Conservation (phyloP, 495 filamentous ascomycete species). For the Niebla homalea region DNA sequence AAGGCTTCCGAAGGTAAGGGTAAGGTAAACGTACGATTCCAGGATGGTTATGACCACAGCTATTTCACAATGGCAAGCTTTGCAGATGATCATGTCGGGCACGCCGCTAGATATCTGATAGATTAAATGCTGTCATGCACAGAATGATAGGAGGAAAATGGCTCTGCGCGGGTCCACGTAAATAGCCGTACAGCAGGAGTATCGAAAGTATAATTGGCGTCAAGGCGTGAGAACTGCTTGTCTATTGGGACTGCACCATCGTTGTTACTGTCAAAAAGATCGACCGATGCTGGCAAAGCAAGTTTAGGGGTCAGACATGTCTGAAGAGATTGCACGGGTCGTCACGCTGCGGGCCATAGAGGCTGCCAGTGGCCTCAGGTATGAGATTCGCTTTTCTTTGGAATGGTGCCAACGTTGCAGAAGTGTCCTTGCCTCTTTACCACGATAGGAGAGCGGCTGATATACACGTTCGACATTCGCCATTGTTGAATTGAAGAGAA, state of each 20-base stretch:
- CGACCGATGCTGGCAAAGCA: too few relatives aligned
- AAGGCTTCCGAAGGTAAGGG: constrained; percentile 62
- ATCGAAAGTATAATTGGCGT: too few relatives aligned
- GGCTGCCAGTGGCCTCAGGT: too few relatives aligned
- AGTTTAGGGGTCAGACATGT: too few relatives aligned
- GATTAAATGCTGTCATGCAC: constrained; percentile 21
- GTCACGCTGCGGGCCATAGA: too few relatives aligned
- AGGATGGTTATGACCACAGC: constrained; percentile 88
- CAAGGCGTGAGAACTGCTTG: too few relatives aligned
- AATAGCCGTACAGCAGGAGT: too few relatives aligned
- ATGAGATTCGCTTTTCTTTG: neutral
- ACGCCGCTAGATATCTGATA: constrained; percentile 73
- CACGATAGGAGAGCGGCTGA: neutral
- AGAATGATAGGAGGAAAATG: neutral
- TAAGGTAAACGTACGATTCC: constrained; percentile 63
- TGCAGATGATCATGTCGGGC: constrained; percentile 76
- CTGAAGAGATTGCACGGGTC: too few relatives aligned
- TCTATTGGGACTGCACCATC: too few relatives aligned
- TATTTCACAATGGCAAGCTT: constrained; percentile 91
- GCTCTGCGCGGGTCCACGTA: too few relatives aligned
- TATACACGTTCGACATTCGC: neutral
- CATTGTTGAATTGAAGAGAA: neutral
- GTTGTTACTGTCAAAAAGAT: too few relatives aligned
- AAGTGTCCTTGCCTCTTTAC: neutral
- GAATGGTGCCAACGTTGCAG: neutral